Evolutionary conservation across 2,329 filamentous ascomycete genomes (phyloP), one percentile per base, ranked within the genome.

Genomic region (Herpotrichia juniperi): DNA sequence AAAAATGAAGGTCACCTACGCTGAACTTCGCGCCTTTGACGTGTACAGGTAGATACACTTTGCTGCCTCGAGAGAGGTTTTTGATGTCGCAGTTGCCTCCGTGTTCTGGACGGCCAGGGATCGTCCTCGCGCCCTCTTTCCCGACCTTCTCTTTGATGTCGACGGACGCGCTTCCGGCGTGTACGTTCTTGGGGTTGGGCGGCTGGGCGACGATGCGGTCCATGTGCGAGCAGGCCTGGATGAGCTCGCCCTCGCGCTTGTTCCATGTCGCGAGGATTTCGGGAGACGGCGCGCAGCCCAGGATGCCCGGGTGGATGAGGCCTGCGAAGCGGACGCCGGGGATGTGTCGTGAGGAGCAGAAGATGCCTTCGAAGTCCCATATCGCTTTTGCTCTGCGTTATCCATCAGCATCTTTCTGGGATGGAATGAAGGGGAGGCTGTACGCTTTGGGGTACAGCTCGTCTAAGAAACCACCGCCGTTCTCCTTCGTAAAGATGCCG

Each of bases 41-140:
- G 64, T 96, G 92, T 0, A 97, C 88, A 0, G 93, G 93, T 0
- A 96, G 81, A 69, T 92, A 96, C 0, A 96, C 89, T 68, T 93
- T 93, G 51, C 83, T 87, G 1, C 90, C 91, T 6, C 90, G 80
- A 1, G 84, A 88, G 25, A 96, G 79, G 64, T 94, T 94, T 78
- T 96, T 96, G 73, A 96, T 94, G 61, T 96, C 91, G 68, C 91
- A 94, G 66, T 96, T 96, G 0, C 92, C 93, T 12, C 93, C 93
- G 62, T 96, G 89, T 65, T 96, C 91, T 0, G 91, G 91, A 0
- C 91, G 80, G 2, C 92, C 84, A 45, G 92, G 92, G 42, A 97
- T 88, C 0, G 93, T 96, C 31, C 93, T 78, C 1, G 93, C 93
- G 1, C 92, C 92, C 66, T 96, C 91, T 10, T 75, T 79, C 0